Evolutionary conservation across 2,329 filamentous ascomycete genomes (phyloP).

Genomic region (Dothideomycetes sp.): DNA sequence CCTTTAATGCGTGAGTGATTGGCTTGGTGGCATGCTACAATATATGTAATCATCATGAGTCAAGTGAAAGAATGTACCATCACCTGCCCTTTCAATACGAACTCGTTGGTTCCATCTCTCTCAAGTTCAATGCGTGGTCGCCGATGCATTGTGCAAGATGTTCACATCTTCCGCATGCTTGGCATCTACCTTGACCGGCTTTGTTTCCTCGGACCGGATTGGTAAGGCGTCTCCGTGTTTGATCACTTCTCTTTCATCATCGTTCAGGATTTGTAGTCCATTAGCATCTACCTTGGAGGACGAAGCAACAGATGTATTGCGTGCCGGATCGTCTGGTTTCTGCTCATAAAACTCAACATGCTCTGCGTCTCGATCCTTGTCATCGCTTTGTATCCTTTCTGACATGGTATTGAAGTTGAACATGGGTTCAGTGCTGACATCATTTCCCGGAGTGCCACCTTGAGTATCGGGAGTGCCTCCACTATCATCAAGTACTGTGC

Average conservation of each 20-base stretch:
- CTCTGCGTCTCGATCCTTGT: constrained; percentile 34
- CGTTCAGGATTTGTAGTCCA: background rate
- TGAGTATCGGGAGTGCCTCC: constrained; percentile 9
- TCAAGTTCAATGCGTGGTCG: too few relatives aligned
- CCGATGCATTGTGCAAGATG: constrained; percentile 1
- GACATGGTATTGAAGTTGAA: constrained; percentile 87
- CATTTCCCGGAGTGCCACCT: constrained; percentile 37
- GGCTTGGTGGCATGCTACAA: too few relatives aligned
- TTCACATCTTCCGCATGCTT: constrained; percentile 6
- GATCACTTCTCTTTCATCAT: background rate
- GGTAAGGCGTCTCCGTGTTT: constrained; percentile 3
- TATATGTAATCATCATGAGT: too few relatives aligned
- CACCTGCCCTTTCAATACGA: too few relatives aligned
- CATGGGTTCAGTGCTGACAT: constrained; percentile 59
- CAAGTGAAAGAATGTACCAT: too few relatives aligned
- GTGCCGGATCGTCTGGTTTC: background rate
- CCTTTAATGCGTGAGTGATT: too few relatives aligned
- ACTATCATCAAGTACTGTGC: constrained; percentile 2
- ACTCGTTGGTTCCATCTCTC: too few relatives aligned
- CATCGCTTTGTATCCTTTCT: constrained; percentile 66
- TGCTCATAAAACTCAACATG: constrained; percentile 31
- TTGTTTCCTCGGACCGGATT: background rate
- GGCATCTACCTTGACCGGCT: background rate
- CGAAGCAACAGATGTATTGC: constrained; percentile 1
- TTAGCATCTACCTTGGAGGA: background rate